Evolutionary conservation across 2,329 filamentous ascomycete species (phyloP), one percentile per base, ranked within the genome.

Genomic region (Penicillium sp.): DNA sequence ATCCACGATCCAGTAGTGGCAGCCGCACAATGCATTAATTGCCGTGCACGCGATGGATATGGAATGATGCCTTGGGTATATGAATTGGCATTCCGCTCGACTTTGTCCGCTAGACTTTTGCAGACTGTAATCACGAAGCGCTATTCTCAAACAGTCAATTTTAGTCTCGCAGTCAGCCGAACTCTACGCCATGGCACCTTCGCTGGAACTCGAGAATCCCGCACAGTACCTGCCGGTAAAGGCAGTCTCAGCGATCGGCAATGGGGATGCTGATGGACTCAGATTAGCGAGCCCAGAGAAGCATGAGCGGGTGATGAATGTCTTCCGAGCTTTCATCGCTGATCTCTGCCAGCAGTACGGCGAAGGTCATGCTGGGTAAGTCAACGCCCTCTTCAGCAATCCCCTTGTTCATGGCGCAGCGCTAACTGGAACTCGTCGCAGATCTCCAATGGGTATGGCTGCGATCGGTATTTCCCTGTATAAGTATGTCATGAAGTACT

Each of bases 271-370:
- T 44, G 11, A 7, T 43, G 34, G 34, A 21, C n/a, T 54, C 23
- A 47, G 34, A 8, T 53, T 59, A 16, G 55, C 57, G 27, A 59
- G 51, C 44, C 9, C 53, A 16, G 60, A 58, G 36, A 55, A 50
- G 16, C 60, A 76, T 50, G 76, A 83, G 51, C 69, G 81, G 23
- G 82, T 86, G 5, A 70, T 87, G 52, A 79, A 78, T 58, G 81
- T 81, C 16, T 87, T 87, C 66, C 76, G 86, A 54, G 75, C 81
- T 45, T 72, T 88, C 45, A 84, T 88, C 56, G 84, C 85, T 50
- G 86, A 88, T 68, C 71, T 88, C 8, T 87, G 84, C 62, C 80
- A 88, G 68, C 85, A 88, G 62, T 88, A 87, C 72, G 82, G 82
- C 62, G 84, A 84, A 34, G 86, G 86, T 0, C 86, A 88, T 65